Percentiles rank a stretch among this genome's conserved stretches.
Conservation (phyloP, 2,329 filamentous ascomycete genomes). For the Boeremia exigua region DNA sequence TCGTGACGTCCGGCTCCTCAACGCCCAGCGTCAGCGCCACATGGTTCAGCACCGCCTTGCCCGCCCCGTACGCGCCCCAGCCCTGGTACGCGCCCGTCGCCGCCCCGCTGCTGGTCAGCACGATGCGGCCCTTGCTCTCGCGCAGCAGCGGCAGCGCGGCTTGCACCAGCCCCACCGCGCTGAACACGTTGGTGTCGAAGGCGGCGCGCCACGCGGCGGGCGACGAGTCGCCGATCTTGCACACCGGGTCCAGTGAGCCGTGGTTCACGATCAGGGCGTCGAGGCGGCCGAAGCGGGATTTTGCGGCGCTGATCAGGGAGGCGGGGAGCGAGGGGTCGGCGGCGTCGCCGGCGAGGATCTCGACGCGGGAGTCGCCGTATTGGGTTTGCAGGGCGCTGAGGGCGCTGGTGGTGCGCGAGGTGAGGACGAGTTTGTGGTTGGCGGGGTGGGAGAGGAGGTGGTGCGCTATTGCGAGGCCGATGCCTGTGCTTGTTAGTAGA, state of each 20-base stretch:
- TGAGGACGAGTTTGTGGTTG: conserved; percentile 63
- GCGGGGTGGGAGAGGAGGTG: conserved; percentile 62
- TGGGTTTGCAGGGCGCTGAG: conserved; percentile 56
- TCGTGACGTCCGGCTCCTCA: conserved; percentile 79
- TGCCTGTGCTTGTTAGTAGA: conserved; percentile 51
- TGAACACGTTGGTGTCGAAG: conserved; percentile 89
- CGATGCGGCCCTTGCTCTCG: conserved; percentile 70
- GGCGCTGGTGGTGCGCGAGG: conserved; percentile 62
- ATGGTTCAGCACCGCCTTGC: conserved; percentile 85
- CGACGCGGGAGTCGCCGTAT: conserved; percentile 60
- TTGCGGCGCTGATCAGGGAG: conserved; percentile 69
- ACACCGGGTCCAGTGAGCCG: conserved; percentile 77
- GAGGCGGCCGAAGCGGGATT: conserved; percentile 71
- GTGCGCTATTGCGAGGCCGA: conserved; percentile 66
- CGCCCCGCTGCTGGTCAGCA: conserved; percentile 83
- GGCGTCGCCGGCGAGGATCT: conserved; percentile 64
- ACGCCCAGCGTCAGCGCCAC: conserved; percentile 72
- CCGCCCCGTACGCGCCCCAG: conserved; percentile 83
- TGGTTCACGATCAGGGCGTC: conserved; percentile 91
- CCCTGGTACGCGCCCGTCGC: conserved; percentile 68
- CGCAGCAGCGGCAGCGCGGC: conserved; percentile 73
- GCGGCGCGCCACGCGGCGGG: conserved; percentile 74
- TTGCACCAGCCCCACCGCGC: conserved; percentile 78
- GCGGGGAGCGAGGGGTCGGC: conserved; percentile 60
- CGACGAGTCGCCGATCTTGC: conserved; percentile 70